phyloP scores from a whole-genome alignment of 257 asterid genomes.

The Solanum chmielewskii region DNA sequence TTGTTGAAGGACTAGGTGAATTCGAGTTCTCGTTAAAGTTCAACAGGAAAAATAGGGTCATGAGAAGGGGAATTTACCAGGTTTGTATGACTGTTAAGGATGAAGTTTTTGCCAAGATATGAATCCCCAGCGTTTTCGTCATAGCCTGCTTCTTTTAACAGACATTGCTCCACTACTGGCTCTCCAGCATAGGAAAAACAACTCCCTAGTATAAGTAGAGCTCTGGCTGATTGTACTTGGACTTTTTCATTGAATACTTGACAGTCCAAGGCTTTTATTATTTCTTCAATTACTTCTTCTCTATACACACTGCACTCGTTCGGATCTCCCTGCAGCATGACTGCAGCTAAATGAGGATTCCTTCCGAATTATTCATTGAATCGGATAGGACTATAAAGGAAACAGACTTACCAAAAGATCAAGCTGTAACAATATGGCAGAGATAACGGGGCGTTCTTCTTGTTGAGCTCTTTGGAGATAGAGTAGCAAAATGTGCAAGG shows the following conservation, averaged over 20 bases:
- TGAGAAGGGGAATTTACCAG: conserved; percentile 17
- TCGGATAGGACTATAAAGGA: background rate
- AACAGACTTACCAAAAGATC: conserved; percentile 55
- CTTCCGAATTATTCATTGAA: background rate
- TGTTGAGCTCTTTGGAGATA: conserved; percentile 47
- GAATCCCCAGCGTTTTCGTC: conserved; percentile 11
- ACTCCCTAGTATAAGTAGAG: conserved; percentile 63
- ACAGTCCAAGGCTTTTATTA: conserved; percentile 39
- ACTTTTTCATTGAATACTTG: conserved; percentile 35
- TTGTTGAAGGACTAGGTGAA: background rate
- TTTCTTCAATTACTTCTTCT: conserved; percentile 65
- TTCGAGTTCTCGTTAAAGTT: background rate
- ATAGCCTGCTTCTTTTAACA: conserved; percentile 49
- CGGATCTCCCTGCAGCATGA: conserved; percentile 41
- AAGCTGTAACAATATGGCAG: conserved; percentile 56
- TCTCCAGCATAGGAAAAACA: conserved; percentile 65
- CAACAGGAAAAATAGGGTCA: background rate
- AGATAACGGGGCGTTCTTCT: conserved; percentile 49
- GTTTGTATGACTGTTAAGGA: background rate
- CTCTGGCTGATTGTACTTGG: conserved; percentile 48
- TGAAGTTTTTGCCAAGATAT: conserved; percentile 6
- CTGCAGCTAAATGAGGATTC: conserved; percentile 6
- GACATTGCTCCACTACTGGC: conserved; percentile 43
- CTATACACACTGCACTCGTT: conserved; percentile 47
- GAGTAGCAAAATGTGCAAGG: conserved; percentile 43